Base-by-base conservation (phyloP, 495 filamentous ascomycete species). In the Penicillium riverlandense region DNA sequence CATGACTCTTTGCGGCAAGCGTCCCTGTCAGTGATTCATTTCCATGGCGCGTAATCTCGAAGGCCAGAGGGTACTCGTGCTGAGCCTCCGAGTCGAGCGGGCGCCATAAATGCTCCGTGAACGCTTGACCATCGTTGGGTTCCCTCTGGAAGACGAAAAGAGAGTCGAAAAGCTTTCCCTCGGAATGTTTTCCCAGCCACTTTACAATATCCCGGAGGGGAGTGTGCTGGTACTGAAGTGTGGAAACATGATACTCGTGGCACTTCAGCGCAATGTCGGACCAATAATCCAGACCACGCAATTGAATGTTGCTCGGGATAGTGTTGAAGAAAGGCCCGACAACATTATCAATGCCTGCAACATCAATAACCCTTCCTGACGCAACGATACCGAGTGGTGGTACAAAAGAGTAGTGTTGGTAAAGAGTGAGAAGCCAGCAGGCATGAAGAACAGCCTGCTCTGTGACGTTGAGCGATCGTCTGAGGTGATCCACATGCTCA, bases 291-390 rank as follows among this genome's bases (percentile, higher is more conserved):
- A 67, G 41, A n/a, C 45, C 54, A 29, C 15, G 49, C 7, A 64
- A 51, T 32, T 64, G 61, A 11, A 86, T 63, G 13, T 89, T 75
- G n/a, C 88, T 63, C 1, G 90, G 88, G 14, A 95, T 69, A 0
- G 90, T 95, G 47, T 91, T 95, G 65, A 95, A 92, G 56, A 88
- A 88, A 1, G 90, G 90, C 1, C 85, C 83, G 14, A 95, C 76
- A 8, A 95, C 78, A 6, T 79, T 70, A 10, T 87, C 77, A 27
- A 91, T 71, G 4, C 74, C 71, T 15, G 83, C 72, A 13, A 70
- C 56, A 12, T 73, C 67, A 6, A 74, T 56, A 9, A 64, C 62
- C 14, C 73, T 60, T 8, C 73, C 71, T 8, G 70, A 74, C 7
- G 68, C 63, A 13, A 75, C 60, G 35, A 66, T 54, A 0, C 73